Base-by-base conservation (phyloP, 2,329 filamentous ascomycete genomes). In the Ilyonectria mors-panacis region DNA sequence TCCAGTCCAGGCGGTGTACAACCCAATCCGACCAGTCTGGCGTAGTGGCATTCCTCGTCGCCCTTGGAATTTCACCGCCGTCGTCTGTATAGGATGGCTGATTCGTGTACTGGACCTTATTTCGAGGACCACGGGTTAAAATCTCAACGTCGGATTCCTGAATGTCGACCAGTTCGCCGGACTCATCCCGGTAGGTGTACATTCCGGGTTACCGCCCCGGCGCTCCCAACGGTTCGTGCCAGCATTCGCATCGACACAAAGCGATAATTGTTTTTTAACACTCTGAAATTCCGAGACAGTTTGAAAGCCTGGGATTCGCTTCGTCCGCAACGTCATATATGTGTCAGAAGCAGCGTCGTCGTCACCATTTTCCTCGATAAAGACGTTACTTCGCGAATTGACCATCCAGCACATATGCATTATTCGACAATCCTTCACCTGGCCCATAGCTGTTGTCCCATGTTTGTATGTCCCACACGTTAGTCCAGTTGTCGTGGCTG, bases 1-100 rank as follows among this genome's bases (percentile, higher is more conserved):
- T 83, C 88, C 88, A 91, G 73, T 90, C 88, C 56, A 90, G 82
- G 17, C 88, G 83, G 74, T 90, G 87, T 2, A 83, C 83, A 15
- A 85, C 83, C 87, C 88, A 90, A 26, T 86, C 80, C 23, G 84
- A 80, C 85, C 87, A 88, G 13, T 81, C 70, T 3, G 87, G 83
- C 21, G 85, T 76, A 0, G 81, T 84, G n/a, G 81, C 80, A 48
- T 82, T 84, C 4, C 79, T 66, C 0, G 84, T 85, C 1, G 87
- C 84, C 17, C 79, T 77, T 0, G 80, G 72, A 28, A 87, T 77
- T 7, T 83, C 80, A 15, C 83, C 80, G 17, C 84, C 86, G 3
- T 80, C 76, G 1, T 79, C 78, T 53, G 80, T 83, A 58, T 85
- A 83, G 0, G 85, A 79, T 0, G 88, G 88, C 75, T 91, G 88